Base-by-base conservation (phyloP, 495 filamentous ascomycete genomes). In the Xylaria bambusicola region DNA sequence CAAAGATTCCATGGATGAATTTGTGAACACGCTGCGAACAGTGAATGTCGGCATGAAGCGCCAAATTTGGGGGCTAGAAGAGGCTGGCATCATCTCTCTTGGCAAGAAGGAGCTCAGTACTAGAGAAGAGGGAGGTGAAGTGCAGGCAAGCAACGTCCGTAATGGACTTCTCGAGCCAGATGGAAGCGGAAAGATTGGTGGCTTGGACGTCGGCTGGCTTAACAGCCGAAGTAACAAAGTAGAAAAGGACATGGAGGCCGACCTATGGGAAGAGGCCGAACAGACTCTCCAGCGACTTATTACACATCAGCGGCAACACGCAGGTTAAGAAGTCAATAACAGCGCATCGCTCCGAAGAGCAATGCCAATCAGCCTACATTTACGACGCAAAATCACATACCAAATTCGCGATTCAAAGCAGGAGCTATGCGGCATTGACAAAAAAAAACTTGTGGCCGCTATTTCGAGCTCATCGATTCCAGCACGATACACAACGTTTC, bases 191-290 rank as follows among this genome's bases (percentile, higher is more conserved):
- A 77, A 81, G 51, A 75, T 87, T 17, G 86, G 86, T 3, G 73
- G 75, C 24, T 73, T 93, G 45, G 92, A 96, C 71, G 84, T 94
- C 13, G 91, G 91, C 50, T 88, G 86, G 84, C 74, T 97, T 66
- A 97, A 97, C 65, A 88, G 88, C 72, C 82, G 90, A 58, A 88
- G 87, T 58, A 86, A 88, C 62, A 86, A 84, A 29, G 86, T 93
- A 15, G 89, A 86, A 41, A 86, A 83, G 65, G 86, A 89, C 58
- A 91, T 89, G 80, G 90, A 94, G 69, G 81, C 81, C 12, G 90
- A 94, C 74, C 66, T 94, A 51, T 90, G 90, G 89, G 76, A 76
- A 53, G 81, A 84, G 56, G 85, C 87, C 8, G 72, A 68, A 45
- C 64, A 65, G 31, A 64, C 71, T 46, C 56, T 80, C 17, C 63